Percentiles rank a stretch among this genome's conserved stretches.
phyloP scores from a whole-genome alignment of 306 rosid species.

The Vigna hirtella region DNA sequence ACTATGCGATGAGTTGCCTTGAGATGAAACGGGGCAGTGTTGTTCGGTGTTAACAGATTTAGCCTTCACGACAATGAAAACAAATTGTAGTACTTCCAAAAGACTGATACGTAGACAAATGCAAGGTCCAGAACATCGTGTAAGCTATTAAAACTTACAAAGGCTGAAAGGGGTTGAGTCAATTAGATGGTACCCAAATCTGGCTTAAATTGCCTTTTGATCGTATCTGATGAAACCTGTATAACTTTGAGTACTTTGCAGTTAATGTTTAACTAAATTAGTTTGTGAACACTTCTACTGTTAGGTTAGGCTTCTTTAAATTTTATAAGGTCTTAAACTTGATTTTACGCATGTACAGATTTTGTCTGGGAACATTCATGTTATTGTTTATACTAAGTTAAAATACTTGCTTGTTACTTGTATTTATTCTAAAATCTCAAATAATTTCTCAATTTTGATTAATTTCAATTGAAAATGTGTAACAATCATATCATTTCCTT shows the following conservation, averaged over 20 bases:
- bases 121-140: not conserved
- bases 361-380: not conserved
- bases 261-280: not conserved
- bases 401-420: too few species aligned
- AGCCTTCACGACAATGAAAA: not conserved
- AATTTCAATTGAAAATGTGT: too few species aligned
- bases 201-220: conserved; percentile 4
- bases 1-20: not conserved
- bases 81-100: not conserved
- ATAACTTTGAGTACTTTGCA: not conserved
- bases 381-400: not conserved
- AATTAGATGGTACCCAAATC: not conserved
- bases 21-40: not conserved
- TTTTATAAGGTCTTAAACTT: not conserved
- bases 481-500: too few species aligned
- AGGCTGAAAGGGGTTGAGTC: not conserved
- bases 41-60: not conserved
- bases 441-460: too few species aligned
- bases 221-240: not conserved
- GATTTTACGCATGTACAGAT: not conserved
- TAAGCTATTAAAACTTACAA: not conserved
- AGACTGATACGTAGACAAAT: not conserved
- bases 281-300: not conserved
- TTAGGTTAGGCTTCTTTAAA: not conserved
- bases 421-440: too few species aligned